Evolutionary conservation across 805 yeast species (phyloP).

Genomic region (Scheffersomyces ergatensis): DNA sequence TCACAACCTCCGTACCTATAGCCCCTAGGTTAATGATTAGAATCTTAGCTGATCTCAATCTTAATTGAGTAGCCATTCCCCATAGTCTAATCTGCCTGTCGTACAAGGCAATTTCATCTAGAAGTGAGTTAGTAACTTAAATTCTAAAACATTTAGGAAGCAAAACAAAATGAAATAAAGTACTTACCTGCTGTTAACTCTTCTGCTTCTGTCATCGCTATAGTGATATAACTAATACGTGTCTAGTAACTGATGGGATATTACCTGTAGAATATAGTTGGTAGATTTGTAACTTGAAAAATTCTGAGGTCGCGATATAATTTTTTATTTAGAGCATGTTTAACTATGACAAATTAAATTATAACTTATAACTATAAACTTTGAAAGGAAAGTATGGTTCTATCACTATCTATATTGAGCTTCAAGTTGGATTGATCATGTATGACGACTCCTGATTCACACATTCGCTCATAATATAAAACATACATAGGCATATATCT

Average conservation of each 20-base stretch:
- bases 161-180: too few species aligned
- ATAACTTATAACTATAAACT: too few species aligned
- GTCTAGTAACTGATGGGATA: too few species aligned
- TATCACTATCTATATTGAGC: slow-evolving; percentile 5
- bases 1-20: slow-evolving; percentile 76
- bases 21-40: slow-evolving; percentile 73
- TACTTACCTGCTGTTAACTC: too few species aligned
- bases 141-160: too few species aligned
- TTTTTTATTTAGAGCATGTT: not conserved
- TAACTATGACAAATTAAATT: too few species aligned
- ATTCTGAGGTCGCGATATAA: not conserved
- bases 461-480: slow-evolving; percentile 56
- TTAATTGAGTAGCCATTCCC: slow-evolving; percentile 90
- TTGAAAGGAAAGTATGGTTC: slow-evolving; percentile 1
- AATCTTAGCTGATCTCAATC: slow-evolving; percentile 69
- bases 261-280: too few species aligned
- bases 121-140: not conserved
- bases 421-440: slow-evolving; percentile 2
- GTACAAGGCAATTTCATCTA: slow-evolving; percentile 85
- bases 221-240: too few species aligned
- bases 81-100: slow-evolving; percentile 94
- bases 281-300: too few species aligned
- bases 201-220: too few species aligned
- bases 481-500: slow-evolving; percentile 86
- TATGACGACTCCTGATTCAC: slow-evolving; percentile 11